Conservation (phyloP, 2,329 filamentous ascomycete genomes). For the Venturia asperata region DNA sequence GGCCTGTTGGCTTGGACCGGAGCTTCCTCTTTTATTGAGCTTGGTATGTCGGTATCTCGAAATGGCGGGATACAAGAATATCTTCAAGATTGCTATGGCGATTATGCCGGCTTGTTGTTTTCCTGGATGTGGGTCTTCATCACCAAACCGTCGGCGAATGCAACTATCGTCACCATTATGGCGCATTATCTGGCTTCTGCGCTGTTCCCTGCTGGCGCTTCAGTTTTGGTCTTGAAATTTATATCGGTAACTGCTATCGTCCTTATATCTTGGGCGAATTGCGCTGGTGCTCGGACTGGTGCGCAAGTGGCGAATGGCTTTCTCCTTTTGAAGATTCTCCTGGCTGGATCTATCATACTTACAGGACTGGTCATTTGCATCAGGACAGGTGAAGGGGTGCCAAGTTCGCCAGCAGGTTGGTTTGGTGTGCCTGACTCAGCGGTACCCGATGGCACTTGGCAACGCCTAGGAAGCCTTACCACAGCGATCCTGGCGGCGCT, state of each 20-base stretch:
- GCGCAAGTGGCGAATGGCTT: slow-evolving; percentile 37
- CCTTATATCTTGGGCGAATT: slow-evolving; percentile 37
- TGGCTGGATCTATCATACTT: slow-evolving; percentile 29
- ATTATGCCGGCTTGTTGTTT: slow-evolving; percentile 53
- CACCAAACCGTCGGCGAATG: too few species aligned
- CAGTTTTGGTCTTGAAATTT: slow-evolving; percentile 29
- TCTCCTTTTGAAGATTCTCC: slow-evolving; percentile 33
- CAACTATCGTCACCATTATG: too few species aligned
- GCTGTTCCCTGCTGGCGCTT: too few species aligned
- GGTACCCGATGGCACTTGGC: slow-evolving; percentile 41
- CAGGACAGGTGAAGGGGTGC: slow-evolving; percentile 27
- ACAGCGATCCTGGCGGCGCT: too few species aligned
- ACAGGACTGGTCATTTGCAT: slow-evolving; percentile 27
- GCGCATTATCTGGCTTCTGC: too few species aligned
- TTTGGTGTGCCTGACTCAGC: slow-evolving; percentile 50
- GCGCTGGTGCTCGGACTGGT: slow-evolving; percentile 36
- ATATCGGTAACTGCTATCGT: slow-evolving; percentile 32
- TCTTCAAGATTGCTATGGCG: slow-evolving; percentile 53
- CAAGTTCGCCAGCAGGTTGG: slow-evolving; percentile 33
- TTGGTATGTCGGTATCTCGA: slow-evolving; percentile 54
- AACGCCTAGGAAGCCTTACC: too few species aligned
- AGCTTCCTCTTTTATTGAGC: slow-evolving; percentile 54
- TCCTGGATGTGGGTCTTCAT: slow-evolving; percentile 64
- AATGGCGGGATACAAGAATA: slow-evolving; percentile 57
- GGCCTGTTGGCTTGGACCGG: slow-evolving; percentile 58